A percentile compares a stretch with the other conserved stretches of the same genome.
Conservation (phyloP, 257 asterid species). For the Fraxinus cuspidata region DNA sequence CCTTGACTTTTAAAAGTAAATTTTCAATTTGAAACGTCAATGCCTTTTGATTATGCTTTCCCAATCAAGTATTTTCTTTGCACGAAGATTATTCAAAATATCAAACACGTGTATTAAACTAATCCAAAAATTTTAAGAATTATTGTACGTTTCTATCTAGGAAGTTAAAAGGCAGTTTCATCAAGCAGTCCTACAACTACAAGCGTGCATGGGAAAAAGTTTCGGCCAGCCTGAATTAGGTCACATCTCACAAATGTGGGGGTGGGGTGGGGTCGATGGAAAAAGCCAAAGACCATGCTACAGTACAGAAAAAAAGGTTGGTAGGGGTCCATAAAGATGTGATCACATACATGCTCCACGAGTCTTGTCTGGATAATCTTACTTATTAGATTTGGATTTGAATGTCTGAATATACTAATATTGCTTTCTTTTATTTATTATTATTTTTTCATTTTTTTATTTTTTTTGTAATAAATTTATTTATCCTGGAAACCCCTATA, state of each 20-base stretch:
- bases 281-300: not conserved
- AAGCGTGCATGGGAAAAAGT: constrained; percentile 6
- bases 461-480: not conserved
- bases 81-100: not conserved
- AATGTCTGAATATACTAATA: not conserved
- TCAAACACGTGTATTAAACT: not conserved
- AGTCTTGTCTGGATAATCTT: constrained; percentile 23
- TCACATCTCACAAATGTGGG: not conserved
- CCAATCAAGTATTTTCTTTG: not conserved
- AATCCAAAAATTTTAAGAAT: not conserved
- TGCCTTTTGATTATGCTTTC: not conserved
- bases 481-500: constrained; percentile 37
- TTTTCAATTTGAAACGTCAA: not conserved
- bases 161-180: not conserved
- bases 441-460: constrained; percentile 1
- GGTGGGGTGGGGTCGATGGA: too few species aligned
- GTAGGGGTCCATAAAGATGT: constrained; percentile 33
- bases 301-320: not conserved
- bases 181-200: not conserved
- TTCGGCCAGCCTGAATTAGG: not conserved
- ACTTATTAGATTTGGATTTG: not conserved
- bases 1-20: not conserved
- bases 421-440: constrained; percentile 3
- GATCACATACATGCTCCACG: constrained; percentile 40
- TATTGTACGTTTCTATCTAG: not conserved